Conservation (phyloP, 108 stramenopile species). For the Cylindrotheca closterium region DNA sequence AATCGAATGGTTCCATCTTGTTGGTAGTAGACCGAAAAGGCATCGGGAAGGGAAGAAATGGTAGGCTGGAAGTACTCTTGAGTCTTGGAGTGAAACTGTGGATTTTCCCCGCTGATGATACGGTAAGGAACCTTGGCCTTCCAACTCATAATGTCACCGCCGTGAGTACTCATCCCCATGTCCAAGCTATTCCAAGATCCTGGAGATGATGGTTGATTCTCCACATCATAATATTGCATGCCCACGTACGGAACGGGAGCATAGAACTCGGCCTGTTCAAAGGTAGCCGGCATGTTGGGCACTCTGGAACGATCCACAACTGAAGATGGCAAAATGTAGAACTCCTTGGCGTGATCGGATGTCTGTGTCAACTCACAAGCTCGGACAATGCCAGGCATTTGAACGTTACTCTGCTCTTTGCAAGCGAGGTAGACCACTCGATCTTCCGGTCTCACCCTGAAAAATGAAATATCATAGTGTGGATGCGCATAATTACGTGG, state of each 20-base stretch:
- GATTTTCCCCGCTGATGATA: slow-evolving; percentile 8
- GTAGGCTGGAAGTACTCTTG: slow-evolving; percentile 26
- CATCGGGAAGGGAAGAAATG: slow-evolving; percentile 26
- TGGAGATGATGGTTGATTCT: slow-evolving; percentile 10
- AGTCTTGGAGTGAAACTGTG: slow-evolving; percentile 15
- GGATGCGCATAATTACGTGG: slow-evolving; percentile 19
- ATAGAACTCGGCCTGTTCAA: slow-evolving; percentile 8
- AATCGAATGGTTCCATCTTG: slow-evolving; percentile 28
- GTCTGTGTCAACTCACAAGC: slow-evolving; percentile 13
- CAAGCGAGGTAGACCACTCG: slow-evolving; percentile 26
- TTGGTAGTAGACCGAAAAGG: slow-evolving; percentile 21
- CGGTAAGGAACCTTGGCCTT: slow-evolving; percentile 25
- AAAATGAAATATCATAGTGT: slow-evolving; percentile 32
- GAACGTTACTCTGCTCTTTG: slow-evolving; percentile 2
- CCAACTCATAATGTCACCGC: slow-evolving; percentile 30
- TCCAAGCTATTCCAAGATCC: slow-evolving; percentile 18
- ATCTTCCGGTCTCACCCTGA: slow-evolving; percentile 25
- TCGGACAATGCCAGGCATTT: slow-evolving; percentile 13
- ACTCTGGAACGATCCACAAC: slow-evolving; percentile 1
- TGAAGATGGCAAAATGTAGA: slow-evolving; percentile 25
- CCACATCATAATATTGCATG: slow-evolving; percentile 20
- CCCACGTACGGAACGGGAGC: slow-evolving; percentile 23
- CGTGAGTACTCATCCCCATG: slow-evolving; percentile 23
- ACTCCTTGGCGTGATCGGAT: slow-evolving; percentile 24
- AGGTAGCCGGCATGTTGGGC: slow-evolving; percentile 29